phyloP scores from a whole-genome alignment of 2,329 filamentous ascomycete species.

The Corniculantispora saksenae region DNA sequence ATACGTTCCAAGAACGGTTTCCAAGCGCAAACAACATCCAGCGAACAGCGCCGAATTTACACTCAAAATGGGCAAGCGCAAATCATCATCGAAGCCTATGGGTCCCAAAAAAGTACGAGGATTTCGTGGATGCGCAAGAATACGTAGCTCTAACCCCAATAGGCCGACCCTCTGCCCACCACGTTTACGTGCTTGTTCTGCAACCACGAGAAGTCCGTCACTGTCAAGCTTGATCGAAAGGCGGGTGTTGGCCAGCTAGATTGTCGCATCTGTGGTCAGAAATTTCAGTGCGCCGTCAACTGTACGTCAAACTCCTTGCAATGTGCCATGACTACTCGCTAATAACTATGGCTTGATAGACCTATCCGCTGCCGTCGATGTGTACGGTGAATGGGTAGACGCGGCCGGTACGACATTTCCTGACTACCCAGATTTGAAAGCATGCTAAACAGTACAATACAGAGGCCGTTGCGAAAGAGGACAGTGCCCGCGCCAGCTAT shows the following conservation, averaged over 20 bases:
- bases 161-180: constrained; percentile 73
- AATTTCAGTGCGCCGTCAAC: constrained; percentile 90
- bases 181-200: constrained; percentile 98
- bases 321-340: constrained; percentile 18
- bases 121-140: neutral
- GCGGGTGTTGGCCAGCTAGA: constrained; percentile 78
- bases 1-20: neutral
- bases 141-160: constrained; percentile 22
- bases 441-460: constrained; percentile 21
- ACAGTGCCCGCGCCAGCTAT: constrained; percentile 33
- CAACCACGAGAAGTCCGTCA: constrained; percentile 92
- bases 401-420: constrained; percentile 57
- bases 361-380: constrained; percentile 86
- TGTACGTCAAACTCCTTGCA: constrained; percentile 55
- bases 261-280: constrained; percentile 92
- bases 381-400: constrained; percentile 98
- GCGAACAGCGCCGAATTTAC: neutral
- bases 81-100: constrained; percentile 79
- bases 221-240: constrained; percentile 93
- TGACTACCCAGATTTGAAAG: neutral
- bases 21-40: neutral
- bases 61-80: constrained; percentile 78
- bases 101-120: constrained; percentile 68
- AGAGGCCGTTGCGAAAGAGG: constrained; percentile 55
- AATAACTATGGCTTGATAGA: constrained; percentile 51